Percentiles rank a stretch among this genome's conserved stretches.
phyloP scores from a whole-genome alignment of 2,329 filamentous ascomycete genomes.

The Dendryphion nanum region DNA sequence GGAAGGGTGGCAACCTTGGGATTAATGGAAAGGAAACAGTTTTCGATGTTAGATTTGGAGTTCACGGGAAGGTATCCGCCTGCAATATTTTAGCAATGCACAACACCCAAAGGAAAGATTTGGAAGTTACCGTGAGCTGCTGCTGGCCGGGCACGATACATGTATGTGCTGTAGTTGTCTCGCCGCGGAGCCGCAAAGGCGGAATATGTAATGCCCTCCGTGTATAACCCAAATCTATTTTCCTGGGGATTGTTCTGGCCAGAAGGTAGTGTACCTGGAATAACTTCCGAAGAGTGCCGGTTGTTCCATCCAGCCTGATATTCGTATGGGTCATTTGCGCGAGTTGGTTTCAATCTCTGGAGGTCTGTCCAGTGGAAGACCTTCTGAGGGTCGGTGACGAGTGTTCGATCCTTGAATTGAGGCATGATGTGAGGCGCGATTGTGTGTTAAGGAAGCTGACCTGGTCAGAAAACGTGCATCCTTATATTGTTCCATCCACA shows the following conservation, averaged over 20 bases:
- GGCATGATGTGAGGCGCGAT: slow-evolving; percentile 18
- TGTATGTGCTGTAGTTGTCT: slow-evolving; percentile 44
- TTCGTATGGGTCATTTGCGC: slow-evolving; percentile 39
- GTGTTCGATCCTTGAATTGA: slow-evolving; percentile 35
- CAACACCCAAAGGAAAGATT: too few relatives aligned
- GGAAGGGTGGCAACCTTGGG: slow-evolving; percentile 48
- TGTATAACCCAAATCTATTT: slow-evolving; percentile 45
- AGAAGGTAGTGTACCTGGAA: slow-evolving; percentile 44
- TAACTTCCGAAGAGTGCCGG: slow-evolving; percentile 42
- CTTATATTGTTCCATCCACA: slow-evolving; percentile 30
- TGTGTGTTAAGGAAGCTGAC: slow-evolving; percentile 5
- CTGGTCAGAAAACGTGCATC: slow-evolving; percentile 11
- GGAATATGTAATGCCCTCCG: slow-evolving; percentile 46
- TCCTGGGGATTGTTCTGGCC: slow-evolving; percentile 46
- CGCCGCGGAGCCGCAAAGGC: slow-evolving; percentile 45
- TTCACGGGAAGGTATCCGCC: slow-evolving; percentile 27
- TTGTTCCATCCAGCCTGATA: slow-evolving; percentile 41
- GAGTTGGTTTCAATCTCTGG: slow-evolving; percentile 37
- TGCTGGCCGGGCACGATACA: slow-evolving; percentile 46
- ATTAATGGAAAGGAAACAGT: slow-evolving; percentile 50
- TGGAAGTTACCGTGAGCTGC: slow-evolving; percentile 44
- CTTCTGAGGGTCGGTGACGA: slow-evolving; percentile 37
- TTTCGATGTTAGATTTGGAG: slow-evolving; percentile 36
- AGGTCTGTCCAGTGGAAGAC: slow-evolving; percentile 40
- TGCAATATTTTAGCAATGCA: slow-evolving; percentile 3